Percentiles rank a stretch among this genome's conserved stretches.
Conservation (phyloP, 164 flowering plant species). For the Platanus orientalis region DNA sequence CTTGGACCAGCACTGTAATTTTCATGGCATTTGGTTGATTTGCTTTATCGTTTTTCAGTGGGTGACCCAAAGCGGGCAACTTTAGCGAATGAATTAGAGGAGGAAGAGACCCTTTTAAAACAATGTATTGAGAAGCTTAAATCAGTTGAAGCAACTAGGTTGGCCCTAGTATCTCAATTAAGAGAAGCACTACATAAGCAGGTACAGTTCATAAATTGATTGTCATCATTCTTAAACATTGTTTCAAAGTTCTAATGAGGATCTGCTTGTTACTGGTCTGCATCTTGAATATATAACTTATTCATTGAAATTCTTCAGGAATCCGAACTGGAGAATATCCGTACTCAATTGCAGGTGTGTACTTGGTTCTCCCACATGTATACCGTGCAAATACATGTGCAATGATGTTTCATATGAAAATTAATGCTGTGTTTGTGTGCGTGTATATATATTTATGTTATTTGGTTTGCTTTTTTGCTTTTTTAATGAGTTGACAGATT, state of each 20-base stretch:
- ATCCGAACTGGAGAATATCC: constrained; percentile 85
- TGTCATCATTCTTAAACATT: not conserved
- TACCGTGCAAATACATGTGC: no score
- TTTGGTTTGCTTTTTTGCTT: no score
- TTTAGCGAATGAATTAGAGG: constrained; percentile 68
- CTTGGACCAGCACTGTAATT: not conserved
- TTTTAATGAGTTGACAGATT: no score
- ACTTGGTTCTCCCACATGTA: not conserved
- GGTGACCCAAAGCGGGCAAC: constrained; percentile 65
- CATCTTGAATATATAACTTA: constrained; percentile 11
- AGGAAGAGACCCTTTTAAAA: constrained; percentile 63
- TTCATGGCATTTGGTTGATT: constrained; percentile 4
- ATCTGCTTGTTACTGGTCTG: not conserved
- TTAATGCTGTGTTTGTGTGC: no score
- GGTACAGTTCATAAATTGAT: constrained; percentile 32
- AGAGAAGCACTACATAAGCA: constrained; percentile 80
- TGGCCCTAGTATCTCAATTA: constrained; percentile 67
- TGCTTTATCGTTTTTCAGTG: constrained; percentile 34
- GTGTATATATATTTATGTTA: no score
- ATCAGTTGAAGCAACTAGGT: constrained; percentile 65
- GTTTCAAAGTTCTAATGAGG: constrained; percentile 1
- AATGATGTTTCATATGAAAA: no score
- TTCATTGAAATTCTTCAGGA: constrained; percentile 43
- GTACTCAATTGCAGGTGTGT: constrained; percentile 90
- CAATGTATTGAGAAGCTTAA: constrained; percentile 81